A percentile compares a stretch with the other conserved stretches of the same genome.
These are phyloP conservation scores for Scutellaria minor DNA, from an alignment of 257 asterid genomes.

Conservation along the genomic window DNA sequence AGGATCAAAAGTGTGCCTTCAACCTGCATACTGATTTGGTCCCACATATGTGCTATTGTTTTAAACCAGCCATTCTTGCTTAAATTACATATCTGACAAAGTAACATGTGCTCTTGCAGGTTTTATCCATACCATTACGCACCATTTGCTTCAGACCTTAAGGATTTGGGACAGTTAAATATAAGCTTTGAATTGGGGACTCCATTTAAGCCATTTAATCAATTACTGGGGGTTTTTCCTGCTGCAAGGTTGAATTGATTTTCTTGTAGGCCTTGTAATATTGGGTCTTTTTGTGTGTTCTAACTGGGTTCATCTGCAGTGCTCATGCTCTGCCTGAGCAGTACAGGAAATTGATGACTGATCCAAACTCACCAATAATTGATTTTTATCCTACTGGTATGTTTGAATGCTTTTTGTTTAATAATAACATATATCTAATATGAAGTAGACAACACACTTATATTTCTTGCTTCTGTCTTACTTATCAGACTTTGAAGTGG, in stretches of 20 bases:
- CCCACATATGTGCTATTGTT: neutral
- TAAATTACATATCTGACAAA: conserved; percentile 33
- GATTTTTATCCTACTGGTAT: conserved; percentile 95
- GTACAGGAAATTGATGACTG: conserved; percentile 89
- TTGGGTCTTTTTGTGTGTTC: conserved; percentile 28
- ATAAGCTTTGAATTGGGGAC: conserved; percentile 80
- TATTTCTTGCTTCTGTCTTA: conserved; percentile 26
- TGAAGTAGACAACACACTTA: conserved; percentile 16
- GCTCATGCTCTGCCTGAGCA: conserved; percentile 90
- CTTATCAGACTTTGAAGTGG: conserved; percentile 85
- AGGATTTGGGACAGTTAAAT: conserved; percentile 73
- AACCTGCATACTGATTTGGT: neutral
- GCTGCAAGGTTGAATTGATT: conserved; percentile 81
- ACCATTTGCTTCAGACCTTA: conserved; percentile 96
- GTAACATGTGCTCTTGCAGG: conserved; percentile 55
- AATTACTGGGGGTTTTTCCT: conserved; percentile 92
- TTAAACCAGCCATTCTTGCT: conserved; percentile 7
- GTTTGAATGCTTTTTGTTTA: conserved; percentile 22
- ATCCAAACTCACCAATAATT: conserved; percentile 86
- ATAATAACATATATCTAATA: conserved; percentile 21
- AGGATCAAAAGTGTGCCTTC: conserved; percentile 12
- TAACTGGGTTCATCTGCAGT: conserved; percentile 63
- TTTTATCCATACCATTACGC: conserved; percentile 97
- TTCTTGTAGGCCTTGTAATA: conserved; percentile 20
- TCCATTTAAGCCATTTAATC: conserved; percentile 96